Evolutionary conservation across 2,329 filamentous ascomycete genomes (phyloP).

Genomic region (Colletotrichum cordylinicola): DNA sequence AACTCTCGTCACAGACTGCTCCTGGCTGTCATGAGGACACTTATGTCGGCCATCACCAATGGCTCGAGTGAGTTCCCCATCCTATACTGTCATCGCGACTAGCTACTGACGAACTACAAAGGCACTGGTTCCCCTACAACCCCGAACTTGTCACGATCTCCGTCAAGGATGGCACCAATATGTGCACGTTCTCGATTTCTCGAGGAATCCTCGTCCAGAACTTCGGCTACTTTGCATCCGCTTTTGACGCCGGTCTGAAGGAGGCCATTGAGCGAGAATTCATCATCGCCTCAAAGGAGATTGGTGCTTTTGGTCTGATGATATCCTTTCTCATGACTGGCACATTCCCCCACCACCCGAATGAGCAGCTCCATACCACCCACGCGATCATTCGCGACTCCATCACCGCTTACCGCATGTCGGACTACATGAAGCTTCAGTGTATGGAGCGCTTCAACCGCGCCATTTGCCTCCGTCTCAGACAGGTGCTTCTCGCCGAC

Average conservation of each 20-base stretch:
- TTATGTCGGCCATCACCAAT: background rate
- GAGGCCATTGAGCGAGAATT: background rate
- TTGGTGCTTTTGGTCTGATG: background rate
- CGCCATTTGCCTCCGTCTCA: background rate
- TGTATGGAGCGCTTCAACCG: background rate
- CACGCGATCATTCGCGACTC: background rate
- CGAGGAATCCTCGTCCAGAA: background rate
- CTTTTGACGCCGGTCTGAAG: background rate
- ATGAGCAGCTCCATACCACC: background rate
- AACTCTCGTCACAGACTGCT: background rate
- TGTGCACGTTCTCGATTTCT: background rate
- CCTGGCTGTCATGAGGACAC: background rate
- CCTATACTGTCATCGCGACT: background rate
- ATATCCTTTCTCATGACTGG: conserved; percentile 4
- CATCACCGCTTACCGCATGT: background rate
- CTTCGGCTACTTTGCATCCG: background rate
- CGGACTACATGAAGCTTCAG: background rate
- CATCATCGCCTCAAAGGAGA: background rate
- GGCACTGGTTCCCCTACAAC: conserved; percentile 8
- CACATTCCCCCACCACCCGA: background rate
- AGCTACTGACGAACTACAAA: background rate
- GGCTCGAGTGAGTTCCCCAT: background rate
- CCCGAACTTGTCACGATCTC: background rate
- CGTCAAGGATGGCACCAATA: background rate
- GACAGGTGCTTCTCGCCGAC: background rate